phyloP scores from a whole-genome alignment of 1,284 basidiomycete genomes.

The Irpex sp. region DNA sequence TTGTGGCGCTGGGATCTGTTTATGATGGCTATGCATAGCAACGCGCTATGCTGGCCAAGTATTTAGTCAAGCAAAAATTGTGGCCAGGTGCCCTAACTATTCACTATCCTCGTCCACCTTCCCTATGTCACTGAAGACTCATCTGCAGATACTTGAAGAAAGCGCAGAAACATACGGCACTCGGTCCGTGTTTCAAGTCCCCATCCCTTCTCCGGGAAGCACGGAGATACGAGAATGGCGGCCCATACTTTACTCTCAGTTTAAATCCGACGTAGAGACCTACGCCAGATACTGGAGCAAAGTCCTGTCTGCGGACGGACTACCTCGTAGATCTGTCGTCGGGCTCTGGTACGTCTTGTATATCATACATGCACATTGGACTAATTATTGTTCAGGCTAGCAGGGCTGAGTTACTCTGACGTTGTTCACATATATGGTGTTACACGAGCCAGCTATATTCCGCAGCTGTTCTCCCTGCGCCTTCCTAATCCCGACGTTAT shows the following conservation, averaged over 20 bases:
- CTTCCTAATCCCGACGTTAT: constrained; percentile 65
- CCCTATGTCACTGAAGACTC: constrained; percentile 30
- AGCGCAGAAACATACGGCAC: constrained; percentile 39
- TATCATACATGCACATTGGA: not conserved
- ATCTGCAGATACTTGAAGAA: constrained; percentile 47
- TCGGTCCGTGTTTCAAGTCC: constrained; percentile 44
- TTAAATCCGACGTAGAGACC: constrained; percentile 48
- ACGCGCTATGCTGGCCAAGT: not conserved
- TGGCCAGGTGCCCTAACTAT: not conserved
- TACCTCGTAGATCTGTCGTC: constrained; percentile 53
- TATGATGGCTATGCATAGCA: constrained; percentile 4
- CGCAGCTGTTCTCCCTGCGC: constrained; percentile 68
- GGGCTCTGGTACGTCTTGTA: constrained; percentile 54
- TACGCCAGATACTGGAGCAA: constrained; percentile 52
- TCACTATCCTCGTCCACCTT: not conserved
- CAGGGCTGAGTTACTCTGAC: constrained; percentile 63
- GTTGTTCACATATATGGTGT: constrained; percentile 67
- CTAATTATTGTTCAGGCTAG: constrained; percentile 42
- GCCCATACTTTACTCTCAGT: constrained; percentile 47
- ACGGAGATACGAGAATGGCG: constrained; percentile 39
- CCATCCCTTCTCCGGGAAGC: constrained; percentile 33
- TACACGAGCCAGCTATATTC: constrained; percentile 65
- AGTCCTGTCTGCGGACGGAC: constrained; percentile 36
- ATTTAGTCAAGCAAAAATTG: not conserved
- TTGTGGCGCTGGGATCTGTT: not conserved